Conservation (phyloP, 352 stramenopile species). For the Phytophthora kernoviae region DNA sequence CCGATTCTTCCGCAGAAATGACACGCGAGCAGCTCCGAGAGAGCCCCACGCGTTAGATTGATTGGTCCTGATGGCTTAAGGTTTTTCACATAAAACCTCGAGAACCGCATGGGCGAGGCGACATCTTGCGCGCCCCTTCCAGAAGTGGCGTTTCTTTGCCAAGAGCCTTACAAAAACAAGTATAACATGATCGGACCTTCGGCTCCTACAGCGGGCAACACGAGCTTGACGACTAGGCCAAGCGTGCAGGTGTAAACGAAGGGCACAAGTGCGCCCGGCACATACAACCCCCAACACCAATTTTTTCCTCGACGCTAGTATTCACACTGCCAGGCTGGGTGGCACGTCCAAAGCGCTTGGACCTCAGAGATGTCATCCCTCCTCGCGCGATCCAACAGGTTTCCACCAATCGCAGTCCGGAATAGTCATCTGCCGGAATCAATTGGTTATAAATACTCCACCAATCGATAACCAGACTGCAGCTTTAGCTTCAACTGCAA, state of each 20-base stretch:
- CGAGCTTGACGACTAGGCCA: conserved; percentile 16
- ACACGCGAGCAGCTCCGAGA: conserved; percentile 24
- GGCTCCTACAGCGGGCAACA: not conserved
- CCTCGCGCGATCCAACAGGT: not conserved
- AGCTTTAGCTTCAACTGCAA: too few relatives aligned
- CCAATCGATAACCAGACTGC: not conserved
- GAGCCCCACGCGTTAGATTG: conserved; percentile 17
- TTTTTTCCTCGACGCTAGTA: not conserved
- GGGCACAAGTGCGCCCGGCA: not conserved
- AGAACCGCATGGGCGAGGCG: conserved; percentile 34
- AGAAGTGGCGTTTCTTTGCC: conserved; percentile 24
- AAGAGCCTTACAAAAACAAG: conserved; percentile 11
- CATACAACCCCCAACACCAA: not conserved
- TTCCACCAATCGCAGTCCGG: not conserved
- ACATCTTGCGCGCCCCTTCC: conserved; percentile 22
- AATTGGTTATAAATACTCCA: not conserved
- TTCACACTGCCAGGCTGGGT: not conserved
- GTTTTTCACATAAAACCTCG: conserved; percentile 43
- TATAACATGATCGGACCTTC: conserved; percentile 4
- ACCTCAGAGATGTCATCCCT: not conserved
- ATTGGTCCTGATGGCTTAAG: conserved; percentile 37
- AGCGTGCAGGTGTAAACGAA: not conserved
- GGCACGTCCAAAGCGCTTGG: not conserved
- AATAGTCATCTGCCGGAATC: not conserved
- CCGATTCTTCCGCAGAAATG: conserved; percentile 52